Conservation (phyloP, 116 monocot species). For the Dioscorea cayenensis region DNA sequence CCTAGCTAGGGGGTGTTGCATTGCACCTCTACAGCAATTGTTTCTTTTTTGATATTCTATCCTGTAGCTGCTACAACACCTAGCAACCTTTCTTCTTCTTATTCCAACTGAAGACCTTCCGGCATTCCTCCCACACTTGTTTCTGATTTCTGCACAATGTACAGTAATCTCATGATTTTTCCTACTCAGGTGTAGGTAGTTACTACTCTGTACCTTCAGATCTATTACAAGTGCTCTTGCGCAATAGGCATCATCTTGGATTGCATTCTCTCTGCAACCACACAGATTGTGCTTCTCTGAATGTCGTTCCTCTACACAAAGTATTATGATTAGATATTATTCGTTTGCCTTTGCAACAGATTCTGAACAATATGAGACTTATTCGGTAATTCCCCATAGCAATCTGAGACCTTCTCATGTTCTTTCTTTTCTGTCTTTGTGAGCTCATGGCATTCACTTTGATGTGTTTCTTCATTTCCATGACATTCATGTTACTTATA, state of each 20-base stretch:
- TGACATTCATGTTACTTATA: neutral
- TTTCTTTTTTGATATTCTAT: conserved; percentile 19
- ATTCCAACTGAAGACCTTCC: conserved; percentile 10
- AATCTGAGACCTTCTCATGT: conserved; percentile 1
- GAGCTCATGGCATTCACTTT: neutral
- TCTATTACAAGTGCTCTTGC: neutral
- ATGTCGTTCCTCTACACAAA: neutral
- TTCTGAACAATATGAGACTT: neutral
- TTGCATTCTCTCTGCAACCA: neutral
- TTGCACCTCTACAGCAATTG: conserved; percentile 25
- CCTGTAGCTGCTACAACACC: conserved; percentile 49
- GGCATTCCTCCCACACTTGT: neutral
- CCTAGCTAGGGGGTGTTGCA: conserved; percentile 26
- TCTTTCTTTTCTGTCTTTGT: neutral
- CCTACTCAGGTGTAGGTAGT: neutral
- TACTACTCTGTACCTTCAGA: neutral
- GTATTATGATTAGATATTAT: neutral
- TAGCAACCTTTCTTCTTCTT: conserved; percentile 16
- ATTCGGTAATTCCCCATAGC: neutral
- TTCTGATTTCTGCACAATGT: neutral
- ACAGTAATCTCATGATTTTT: neutral
- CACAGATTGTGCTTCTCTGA: neutral
- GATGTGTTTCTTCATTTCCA: neutral
- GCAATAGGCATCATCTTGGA: neutral
- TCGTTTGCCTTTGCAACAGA: neutral